Percentiles rank a stretch among this genome's conserved stretches.
Conservation (phyloP, 2,329 filamentous ascomycete species). For the Aureobasidium lini region DNA sequence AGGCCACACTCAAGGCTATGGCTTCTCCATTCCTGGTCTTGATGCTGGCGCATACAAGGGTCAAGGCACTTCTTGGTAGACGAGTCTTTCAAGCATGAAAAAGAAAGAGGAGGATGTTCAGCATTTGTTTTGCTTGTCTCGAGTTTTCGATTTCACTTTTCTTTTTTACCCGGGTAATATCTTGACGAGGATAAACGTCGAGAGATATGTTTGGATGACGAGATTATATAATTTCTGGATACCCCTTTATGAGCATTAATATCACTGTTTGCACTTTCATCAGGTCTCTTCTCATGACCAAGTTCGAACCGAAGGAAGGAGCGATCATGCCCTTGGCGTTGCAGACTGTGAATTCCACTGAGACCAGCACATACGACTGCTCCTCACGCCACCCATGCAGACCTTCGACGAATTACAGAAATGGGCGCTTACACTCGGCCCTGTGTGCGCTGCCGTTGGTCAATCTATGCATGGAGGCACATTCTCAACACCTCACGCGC, state of each 20-base stretch:
- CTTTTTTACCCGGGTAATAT: background rate
- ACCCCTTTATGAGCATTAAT: constrained; percentile 8
- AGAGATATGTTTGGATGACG: background rate
- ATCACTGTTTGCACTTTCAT: background rate
- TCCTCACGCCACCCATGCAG: no score
- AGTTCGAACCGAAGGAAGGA: background rate
- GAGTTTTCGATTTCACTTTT: background rate
- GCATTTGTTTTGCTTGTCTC: background rate
- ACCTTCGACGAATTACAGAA: no score
- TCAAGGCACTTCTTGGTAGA: constrained; percentile 17
- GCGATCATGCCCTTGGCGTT: background rate
- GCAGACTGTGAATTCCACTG: no score
- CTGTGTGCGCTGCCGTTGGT: no score
- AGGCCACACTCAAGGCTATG: constrained; percentile 43
- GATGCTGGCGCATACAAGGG: constrained; percentile 20
- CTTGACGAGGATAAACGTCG: background rate
- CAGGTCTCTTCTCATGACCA: background rate
- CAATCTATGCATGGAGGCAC: no score
- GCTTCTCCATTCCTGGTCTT: constrained; percentile 41
- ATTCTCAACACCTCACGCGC: no score
- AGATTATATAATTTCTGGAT: constrained; percentile 6
- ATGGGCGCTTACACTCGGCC: no score
- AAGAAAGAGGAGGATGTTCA: background rate
- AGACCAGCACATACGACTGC: background rate
- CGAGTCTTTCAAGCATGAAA: background rate